Evolutionary conservation across 495 filamentous ascomycete species (phyloP).

Genomic region (Penicillium argentinense): DNA sequence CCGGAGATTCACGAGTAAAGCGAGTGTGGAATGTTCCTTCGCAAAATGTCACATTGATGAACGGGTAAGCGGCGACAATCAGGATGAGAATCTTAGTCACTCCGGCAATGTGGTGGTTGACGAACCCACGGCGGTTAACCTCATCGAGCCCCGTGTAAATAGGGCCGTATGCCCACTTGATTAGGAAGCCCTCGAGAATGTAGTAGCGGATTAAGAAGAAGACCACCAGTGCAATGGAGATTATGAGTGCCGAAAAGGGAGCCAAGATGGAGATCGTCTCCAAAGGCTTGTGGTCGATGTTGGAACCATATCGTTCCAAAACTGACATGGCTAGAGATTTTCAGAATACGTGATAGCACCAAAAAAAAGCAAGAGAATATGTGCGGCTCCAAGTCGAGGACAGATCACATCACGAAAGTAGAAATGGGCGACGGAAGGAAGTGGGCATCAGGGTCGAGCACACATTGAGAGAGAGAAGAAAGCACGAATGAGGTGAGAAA

Average conservation of each 20-base stretch:
- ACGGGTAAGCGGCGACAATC: constrained; percentile 44
- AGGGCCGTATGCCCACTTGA: constrained; percentile 34
- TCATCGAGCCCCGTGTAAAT: constrained; percentile 39
- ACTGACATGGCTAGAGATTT: not conserved
- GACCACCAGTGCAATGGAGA: constrained; percentile 41
- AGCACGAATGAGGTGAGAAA: no score
- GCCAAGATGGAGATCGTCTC: constrained; percentile 37
- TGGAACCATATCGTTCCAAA: not conserved
- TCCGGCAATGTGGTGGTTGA: constrained; percentile 53
- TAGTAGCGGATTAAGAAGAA: constrained; percentile 46
- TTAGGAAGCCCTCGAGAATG: constrained; percentile 43
- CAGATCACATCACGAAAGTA: no score
- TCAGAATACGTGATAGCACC: not conserved
- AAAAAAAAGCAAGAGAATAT: not conserved
- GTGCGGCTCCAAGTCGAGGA: no score
- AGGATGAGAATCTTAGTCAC: constrained; percentile 44
- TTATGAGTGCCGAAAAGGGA: constrained; percentile 45
- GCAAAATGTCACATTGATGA: constrained; percentile 40
- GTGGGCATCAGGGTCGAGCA: no score
- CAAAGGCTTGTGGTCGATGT: constrained; percentile 1
- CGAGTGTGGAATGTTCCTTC: constrained; percentile 32
- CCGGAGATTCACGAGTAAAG: constrained; percentile 25
- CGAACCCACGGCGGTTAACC: constrained; percentile 41
- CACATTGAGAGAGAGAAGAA: no score
- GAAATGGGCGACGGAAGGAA: no score